Conservation (phyloP, 2,329 filamentous ascomycete species). For the Lachnellula willkommii region DNA sequence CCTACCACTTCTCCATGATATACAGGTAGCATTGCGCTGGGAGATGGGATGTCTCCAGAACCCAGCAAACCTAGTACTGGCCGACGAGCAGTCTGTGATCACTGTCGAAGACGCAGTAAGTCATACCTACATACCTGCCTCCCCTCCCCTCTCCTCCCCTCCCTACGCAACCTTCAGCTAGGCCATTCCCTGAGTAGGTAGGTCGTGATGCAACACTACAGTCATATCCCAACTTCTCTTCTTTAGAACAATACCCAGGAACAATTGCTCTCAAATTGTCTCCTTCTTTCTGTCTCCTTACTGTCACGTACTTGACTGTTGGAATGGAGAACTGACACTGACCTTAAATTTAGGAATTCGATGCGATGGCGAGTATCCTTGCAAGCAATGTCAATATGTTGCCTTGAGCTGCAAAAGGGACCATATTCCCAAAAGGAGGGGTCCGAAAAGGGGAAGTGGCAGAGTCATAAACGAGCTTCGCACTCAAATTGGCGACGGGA, state of each 20-base stretch:
- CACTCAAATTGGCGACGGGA: slow-evolving; percentile 40
- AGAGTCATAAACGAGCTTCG: slow-evolving; percentile 59
- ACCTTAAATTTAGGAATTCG: slow-evolving; percentile 36
- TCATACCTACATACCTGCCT: background rate
- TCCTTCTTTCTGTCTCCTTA: slow-evolving; percentile 4
- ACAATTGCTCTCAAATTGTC: slow-evolving; percentile 5
- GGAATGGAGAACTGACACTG: slow-evolving; percentile 2
- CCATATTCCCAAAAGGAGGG: slow-evolving; percentile 59
- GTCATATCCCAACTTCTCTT: background rate
- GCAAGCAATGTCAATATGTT: slow-evolving; percentile 56
- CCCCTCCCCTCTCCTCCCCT: no score
- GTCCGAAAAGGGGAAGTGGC: slow-evolving; percentile 56
- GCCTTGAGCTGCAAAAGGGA: slow-evolving; percentile 59
- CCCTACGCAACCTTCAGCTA: no score
- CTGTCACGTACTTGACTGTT: background rate
- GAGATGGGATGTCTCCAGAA: slow-evolving; percentile 27
- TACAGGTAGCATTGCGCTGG: slow-evolving; percentile 6
- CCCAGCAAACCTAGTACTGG: slow-evolving; percentile 16
- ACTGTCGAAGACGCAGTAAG: slow-evolving; percentile 41
- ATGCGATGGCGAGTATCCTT: slow-evolving; percentile 45
- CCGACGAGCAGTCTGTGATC: slow-evolving; percentile 40
- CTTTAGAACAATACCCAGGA: background rate
- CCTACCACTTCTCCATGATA: slow-evolving; percentile 12
- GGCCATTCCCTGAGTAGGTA: background rate
- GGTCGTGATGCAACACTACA: background rate